Evolutionary conservation across 2,329 filamentous ascomycete species (phyloP).

Genomic region (Alternaria gaisen): DNA sequence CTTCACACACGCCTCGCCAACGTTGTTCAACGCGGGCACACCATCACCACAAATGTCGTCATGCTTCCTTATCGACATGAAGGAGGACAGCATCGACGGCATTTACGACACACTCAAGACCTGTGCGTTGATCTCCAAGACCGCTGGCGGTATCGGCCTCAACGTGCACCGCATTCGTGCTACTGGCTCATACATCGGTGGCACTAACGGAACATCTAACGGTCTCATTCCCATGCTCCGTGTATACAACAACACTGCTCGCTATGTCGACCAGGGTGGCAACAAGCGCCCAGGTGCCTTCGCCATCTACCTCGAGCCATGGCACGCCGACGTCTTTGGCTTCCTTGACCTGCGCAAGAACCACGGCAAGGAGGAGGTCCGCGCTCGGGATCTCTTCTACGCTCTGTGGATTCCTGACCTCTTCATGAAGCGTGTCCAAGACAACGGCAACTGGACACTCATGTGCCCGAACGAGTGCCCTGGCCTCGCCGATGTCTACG

Average conservation of each 20-base stretch:
- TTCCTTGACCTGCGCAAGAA: constrained; percentile 99
- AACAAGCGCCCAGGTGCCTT: constrained; percentile 99
- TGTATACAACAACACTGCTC: constrained; percentile 98
- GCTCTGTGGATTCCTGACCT: constrained; percentile 98
- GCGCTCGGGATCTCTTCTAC: constrained; percentile 96
- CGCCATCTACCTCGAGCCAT: constrained; percentile 98
- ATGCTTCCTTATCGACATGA: constrained; percentile 99
- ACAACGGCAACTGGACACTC: constrained; percentile 95
- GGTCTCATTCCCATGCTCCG: constrained; percentile 97
- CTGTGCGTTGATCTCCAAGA: constrained; percentile 99
- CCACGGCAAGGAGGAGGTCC: constrained; percentile 97
- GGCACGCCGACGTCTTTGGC: constrained; percentile 97
- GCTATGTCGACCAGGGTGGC: constrained; percentile 98
- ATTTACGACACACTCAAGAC: constrained; percentile 99
- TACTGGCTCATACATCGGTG: constrained; percentile 96
- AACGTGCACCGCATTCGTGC: constrained; percentile 97
- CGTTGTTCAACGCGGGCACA: constrained; percentile 97
- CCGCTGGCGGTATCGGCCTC: constrained; percentile 95
- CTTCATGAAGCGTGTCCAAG: constrained; percentile 99
- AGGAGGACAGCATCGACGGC: constrained; percentile 98
- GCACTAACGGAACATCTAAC: constrained; percentile 98
- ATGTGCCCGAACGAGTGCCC: constrained; percentile 98
- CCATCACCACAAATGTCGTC: constrained; percentile 94
- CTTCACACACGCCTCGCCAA: constrained; percentile 98
- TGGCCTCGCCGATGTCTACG: constrained; percentile 94